Evolutionary conservation across 2,329 filamentous ascomycete genomes (phyloP), one percentile per base, ranked within the genome.

Genomic region (Trichoderma koningii): DNA sequence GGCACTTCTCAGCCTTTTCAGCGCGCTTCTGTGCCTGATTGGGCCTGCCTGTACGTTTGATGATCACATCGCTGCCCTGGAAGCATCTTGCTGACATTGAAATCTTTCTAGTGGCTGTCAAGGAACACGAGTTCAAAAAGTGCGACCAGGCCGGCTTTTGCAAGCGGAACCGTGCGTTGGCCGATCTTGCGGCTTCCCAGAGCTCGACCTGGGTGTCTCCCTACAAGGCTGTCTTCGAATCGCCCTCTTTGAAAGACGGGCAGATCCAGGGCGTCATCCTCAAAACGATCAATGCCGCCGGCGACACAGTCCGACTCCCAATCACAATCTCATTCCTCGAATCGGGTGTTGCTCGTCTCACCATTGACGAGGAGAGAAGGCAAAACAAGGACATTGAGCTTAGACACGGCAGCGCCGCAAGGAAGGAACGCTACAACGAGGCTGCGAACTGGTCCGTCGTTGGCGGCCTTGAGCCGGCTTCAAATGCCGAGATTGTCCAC

Each of bases 91-190:
- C 69, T 76, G 51, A 74, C 68, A 63, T 62, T 67, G 7, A 55
- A 14, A 47, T n/a, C 7, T 12, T 28, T 38, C 4, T 38, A 96
- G 93, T 86, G 69, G 83, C 86, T 72, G 95, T 99, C 60, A 99
- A 99, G 80, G 90, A 97, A 75, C 88, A 97, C 73, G 93, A 96
- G 77, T 99, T 98, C 84, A 99, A 98, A 76, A 97, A 90, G 72
- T 99, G 95, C 81, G 82, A 90, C 70, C 94, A 99, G 76, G 95
- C 94, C 5, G 95, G 95, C 72, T 99, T 99, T 82, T 99, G 95
- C 80, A 95, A 93, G 76, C 91, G 95, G 69, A 98, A 98, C 79
- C 88, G 95, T 76, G 90, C 87, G 45, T 93, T 91, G 75, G 95
- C 95, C 75, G 93, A 98, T 78, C 82, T 85, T 68, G 92, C 88